Base-by-base conservation (phyloP, 768 basidiomycete species). In the Termitomyces sp. region DNA sequence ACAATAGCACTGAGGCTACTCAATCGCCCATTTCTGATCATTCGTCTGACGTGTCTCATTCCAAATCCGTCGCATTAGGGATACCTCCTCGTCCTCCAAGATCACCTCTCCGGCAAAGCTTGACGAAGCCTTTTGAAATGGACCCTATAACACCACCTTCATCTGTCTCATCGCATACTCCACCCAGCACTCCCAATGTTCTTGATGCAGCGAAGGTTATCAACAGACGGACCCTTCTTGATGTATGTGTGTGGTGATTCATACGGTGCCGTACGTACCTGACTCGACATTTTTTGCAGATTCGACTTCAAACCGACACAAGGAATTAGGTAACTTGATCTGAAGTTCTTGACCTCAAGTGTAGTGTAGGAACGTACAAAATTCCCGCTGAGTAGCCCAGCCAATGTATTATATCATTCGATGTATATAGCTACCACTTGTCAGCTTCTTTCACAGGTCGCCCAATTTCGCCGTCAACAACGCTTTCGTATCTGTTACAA, bases 111-210 rank as follows among this genome's bases (percentile, higher is more conserved):
- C 58, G 69, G 24, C 47, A 50, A 24, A 63, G 59, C 59, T 20
- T 72, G 68, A 56, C 66, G 66, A 56, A 69, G 68, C 56, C 74
- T 69, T 43, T 34, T 5, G 64, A 64, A 12, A 71, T 72, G 58
- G 69, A 68, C 43, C 76, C 75, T 36, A 67, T 74, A 26, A 76
- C 80, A 57, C 77, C 79, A 47, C 74, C 78, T 18, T 67, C 74
- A 30, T 77, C 77, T 48, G 65, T 69, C 44, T 74, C 76, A 36
- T 74, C 75, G n/a, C 67, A 71, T 60, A 61, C 66, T 16, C 48
- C 57, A 27, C 62, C 70, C 34, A 55, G 65, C 42, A 68, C 70
- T 37, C 65, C 68, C 5, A 71, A 63, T 60, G 64, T 69, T 65
- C 46, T 61, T 50, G 54, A 67, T 46, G 47, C 68, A 58, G 20